Conservation (phyloP, 495 filamentous ascomycete species). For the Trypethelium eluteriae region DNA sequence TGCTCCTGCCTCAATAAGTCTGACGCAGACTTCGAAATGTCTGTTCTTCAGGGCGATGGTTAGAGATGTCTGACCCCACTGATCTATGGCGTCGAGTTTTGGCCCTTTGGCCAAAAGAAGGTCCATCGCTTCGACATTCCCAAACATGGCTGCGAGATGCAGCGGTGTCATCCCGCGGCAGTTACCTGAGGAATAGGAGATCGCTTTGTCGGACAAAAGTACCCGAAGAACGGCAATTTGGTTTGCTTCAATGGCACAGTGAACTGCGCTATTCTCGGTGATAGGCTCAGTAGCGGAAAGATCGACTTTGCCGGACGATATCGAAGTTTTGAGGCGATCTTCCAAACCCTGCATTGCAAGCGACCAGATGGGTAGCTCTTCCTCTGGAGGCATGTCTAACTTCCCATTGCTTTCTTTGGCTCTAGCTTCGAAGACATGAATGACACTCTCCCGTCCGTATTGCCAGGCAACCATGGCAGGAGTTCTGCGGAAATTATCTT, state of each 20-base stretch:
- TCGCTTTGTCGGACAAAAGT: neutral
- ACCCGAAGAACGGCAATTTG: neutral
- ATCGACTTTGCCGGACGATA: neutral
- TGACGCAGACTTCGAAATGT: neutral
- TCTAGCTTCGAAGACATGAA: neutral
- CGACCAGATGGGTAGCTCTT: neutral
- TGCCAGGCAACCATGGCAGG: neutral
- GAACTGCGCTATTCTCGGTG: neutral
- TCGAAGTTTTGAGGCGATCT: neutral
- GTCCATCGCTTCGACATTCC: neutral
- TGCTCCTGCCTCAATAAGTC: neutral
- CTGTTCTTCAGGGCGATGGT: neutral
- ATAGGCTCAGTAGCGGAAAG: neutral
- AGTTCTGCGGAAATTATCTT: neutral
- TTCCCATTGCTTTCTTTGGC: neutral
- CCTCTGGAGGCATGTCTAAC: neutral
- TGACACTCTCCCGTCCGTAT: neutral
- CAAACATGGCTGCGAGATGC: neutral
- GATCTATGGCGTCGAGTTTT: neutral
- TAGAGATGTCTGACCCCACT: neutral
- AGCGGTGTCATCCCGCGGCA: neutral
- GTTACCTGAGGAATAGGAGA: neutral
- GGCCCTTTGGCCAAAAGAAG: neutral
- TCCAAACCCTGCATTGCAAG: neutral
- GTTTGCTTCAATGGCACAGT: neutral